Evolutionary conservation across 768 basidiomycete species (phyloP).

Genomic region (Lactarius trivialis): DNA sequence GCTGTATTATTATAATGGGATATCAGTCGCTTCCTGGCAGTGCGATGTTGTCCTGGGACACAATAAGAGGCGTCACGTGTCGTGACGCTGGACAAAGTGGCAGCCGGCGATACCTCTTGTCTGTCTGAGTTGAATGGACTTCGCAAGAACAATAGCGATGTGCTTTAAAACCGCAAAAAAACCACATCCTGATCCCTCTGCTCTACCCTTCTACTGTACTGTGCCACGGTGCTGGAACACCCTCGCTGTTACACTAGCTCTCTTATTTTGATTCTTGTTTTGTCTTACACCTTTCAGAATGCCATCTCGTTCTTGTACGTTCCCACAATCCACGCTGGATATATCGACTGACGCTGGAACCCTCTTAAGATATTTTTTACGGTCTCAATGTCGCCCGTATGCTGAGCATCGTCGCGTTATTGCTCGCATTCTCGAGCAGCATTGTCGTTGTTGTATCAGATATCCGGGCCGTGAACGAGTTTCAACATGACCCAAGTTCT

Average conservation of each 20-base stretch:
- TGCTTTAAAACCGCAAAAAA: not conserved
- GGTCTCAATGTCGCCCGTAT: constrained; percentile 72
- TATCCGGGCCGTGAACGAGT: constrained; percentile 65
- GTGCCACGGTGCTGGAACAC: constrained; percentile 22
- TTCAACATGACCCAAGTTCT: constrained; percentile 33
- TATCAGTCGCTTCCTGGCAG: not conserved
- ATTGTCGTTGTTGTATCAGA: constrained; percentile 69
- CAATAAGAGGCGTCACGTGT: not conserved
- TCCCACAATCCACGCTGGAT: not conserved
- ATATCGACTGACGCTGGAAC: not conserved
- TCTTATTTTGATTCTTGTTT: not conserved
- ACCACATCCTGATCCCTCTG: not conserved
- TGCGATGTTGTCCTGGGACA: not conserved
- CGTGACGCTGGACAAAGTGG: not conserved
- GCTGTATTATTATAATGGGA: not conserved
- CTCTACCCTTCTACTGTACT: not conserved
- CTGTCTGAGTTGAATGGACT: not conserved
- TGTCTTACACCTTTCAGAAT: constrained; percentile 8
- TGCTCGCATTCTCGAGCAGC: constrained; percentile 76
- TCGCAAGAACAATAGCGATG: not conserved
- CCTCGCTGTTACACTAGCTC: not conserved
- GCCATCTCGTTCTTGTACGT: constrained; percentile 15
- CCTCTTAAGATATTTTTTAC: constrained; percentile 51
- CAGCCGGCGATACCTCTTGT: not conserved
- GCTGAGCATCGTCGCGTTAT: constrained; percentile 70